Evolutionary conservation across 2,329 filamentous ascomycete species (phyloP).

Genomic region (Fonsecaea monophora): DNA sequence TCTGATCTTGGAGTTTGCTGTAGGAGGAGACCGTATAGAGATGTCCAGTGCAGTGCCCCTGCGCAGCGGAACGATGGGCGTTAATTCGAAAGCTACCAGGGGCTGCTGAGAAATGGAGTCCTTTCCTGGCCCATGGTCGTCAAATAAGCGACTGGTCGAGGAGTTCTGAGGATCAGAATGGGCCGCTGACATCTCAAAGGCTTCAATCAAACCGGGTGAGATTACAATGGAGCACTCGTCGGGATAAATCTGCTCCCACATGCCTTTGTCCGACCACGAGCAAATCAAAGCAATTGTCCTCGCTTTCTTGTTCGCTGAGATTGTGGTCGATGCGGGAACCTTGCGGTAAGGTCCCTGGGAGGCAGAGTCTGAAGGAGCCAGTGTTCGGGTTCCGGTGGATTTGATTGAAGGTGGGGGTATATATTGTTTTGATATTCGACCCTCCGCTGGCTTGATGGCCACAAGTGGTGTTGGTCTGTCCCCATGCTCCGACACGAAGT

Average conservation of each 20-base stretch:
- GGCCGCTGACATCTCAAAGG: conserved; percentile 62
- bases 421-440: conserved; percentile 49
- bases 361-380: conserved; percentile 80
- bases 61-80: conserved; percentile 85
- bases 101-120: conserved; percentile 52
- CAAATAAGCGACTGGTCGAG: conserved; percentile 34
- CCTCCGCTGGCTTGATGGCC: conserved; percentile 45
- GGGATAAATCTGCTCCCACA: conserved; percentile 67
- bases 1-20: conserved; percentile 72
- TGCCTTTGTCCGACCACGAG: conserved; percentile 67
- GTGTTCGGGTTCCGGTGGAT: conserved; percentile 58
- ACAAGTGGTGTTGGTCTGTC: conserved; percentile 51
- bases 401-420: conserved; percentile 50
- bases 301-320: conserved; percentile 54
- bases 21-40: conserved; percentile 87
- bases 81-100: conserved; percentile 78
- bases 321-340: conserved; percentile 50
- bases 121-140: conserved; percentile 40
- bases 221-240: conserved; percentile 69
- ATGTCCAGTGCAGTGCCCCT: conserved; percentile 93
- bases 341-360: conserved; percentile 74
- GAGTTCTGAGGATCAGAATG: conserved; percentile 45
- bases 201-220: conserved; percentile 69
- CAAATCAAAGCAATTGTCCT: conserved; percentile 67
- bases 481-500: conserved; percentile 58